These are phyloP conservation scores for Flaveria floridana DNA, from an alignment of 140 eudicot genomes.

Conservation along the genomic window DNA sequence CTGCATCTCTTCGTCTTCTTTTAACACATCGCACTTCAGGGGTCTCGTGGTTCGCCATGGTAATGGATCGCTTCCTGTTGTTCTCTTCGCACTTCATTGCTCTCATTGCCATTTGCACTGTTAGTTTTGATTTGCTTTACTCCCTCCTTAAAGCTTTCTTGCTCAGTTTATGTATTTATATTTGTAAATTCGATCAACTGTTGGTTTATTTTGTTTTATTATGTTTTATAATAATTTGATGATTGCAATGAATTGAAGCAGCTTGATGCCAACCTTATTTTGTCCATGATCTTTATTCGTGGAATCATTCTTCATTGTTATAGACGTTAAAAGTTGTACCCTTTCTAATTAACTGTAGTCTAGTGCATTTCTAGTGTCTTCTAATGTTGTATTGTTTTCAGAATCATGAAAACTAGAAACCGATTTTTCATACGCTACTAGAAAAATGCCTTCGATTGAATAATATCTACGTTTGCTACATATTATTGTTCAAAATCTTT, in stretches of 20 bases:
- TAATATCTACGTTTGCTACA: neutral
- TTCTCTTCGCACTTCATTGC: slow-evolving; percentile 53
- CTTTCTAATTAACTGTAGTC: slow-evolving; percentile 18
- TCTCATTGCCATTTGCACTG: slow-evolving; percentile 32
- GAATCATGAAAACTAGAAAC: slow-evolving; percentile 20
- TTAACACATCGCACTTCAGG: slow-evolving; percentile 48
- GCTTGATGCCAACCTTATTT: slow-evolving; percentile 37
- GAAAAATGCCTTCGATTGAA: neutral
- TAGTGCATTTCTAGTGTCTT: slow-evolving; percentile 11
- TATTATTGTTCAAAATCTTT: neutral
- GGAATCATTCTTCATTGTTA: slow-evolving; percentile 30
- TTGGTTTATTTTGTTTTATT: slow-evolving; percentile 5
- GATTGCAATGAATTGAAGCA: slow-evolving; percentile 43
- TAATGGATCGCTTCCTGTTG: slow-evolving; percentile 26
- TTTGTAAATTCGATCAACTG: slow-evolving; percentile 23
- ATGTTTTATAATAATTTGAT: slow-evolving; percentile 33
- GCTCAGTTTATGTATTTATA: neutral
- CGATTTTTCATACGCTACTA: neutral
- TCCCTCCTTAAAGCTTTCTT: slow-evolving; percentile 22
- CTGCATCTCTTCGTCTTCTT: slow-evolving; percentile 52
- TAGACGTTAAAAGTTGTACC: slow-evolving; percentile 25
- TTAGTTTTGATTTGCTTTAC: slow-evolving; percentile 15
- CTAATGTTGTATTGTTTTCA: neutral
- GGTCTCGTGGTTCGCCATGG: slow-evolving; percentile 37
- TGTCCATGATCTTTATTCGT: slow-evolving; percentile 34